phyloP scores from a whole-genome alignment of 2,329 filamentous ascomycete species.

The Pseudofabraea citricarpa region DNA sequence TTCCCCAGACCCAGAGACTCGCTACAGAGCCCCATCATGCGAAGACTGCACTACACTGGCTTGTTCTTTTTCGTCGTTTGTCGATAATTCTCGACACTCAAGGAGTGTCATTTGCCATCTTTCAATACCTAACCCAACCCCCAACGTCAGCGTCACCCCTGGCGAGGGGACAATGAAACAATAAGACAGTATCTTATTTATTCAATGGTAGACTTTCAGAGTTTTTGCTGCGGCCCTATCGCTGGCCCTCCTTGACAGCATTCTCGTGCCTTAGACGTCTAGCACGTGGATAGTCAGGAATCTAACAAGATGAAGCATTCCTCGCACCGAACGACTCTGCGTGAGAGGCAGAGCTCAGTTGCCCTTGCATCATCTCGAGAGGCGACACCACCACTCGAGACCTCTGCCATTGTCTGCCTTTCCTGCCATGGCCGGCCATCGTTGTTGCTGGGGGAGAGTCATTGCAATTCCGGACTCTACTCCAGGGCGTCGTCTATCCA shows the following conservation, averaged over 20 bases:
- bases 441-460: slow-evolving; percentile 7
- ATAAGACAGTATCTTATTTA: slow-evolving; percentile 2
- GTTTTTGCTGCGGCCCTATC: neutral
- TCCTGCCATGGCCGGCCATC: slow-evolving; percentile 8
- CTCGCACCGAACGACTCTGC: slow-evolving; percentile 14
- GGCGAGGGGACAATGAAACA: slow-evolving; percentile 2
- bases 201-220: neutral
- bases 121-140: too few species aligned
- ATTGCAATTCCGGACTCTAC: slow-evolving; percentile 9
- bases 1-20: neutral
- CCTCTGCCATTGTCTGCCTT: slow-evolving; percentile 14
- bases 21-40: too few species aligned
- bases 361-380: slow-evolving; percentile 19
- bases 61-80: neutral
- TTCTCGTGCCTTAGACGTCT: slow-evolving; percentile 1
- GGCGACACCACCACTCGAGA: slow-evolving; percentile 15
- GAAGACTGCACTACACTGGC: neutral
- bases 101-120: neutral
- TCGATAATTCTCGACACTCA: slow-evolving; percentile 1
- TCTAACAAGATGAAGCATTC: slow-evolving; percentile 25
- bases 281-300: slow-evolving; percentile 5
- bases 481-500: slow-evolving; percentile 1
- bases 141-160: neutral
- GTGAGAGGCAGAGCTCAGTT: slow-evolving; percentile 6
- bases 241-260: neutral